Conservation (phyloP, 1,139 yeast genomes). For the Citeromyces hawaiiensis region DNA sequence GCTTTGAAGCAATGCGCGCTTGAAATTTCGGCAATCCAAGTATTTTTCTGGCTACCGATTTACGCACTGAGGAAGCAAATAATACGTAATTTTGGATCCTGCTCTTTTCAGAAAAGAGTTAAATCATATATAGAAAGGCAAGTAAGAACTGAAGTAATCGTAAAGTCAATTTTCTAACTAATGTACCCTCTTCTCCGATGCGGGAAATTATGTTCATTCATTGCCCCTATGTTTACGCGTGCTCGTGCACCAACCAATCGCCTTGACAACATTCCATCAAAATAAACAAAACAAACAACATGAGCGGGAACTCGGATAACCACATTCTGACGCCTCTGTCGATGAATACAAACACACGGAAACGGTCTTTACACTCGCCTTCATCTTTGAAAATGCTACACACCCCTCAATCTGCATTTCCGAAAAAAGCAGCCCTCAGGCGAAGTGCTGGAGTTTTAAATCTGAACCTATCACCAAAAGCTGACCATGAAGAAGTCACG, state of each 20-base stretch:
- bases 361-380: constrained; percentile 14
- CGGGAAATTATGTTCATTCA: too few relatives aligned
- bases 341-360: constrained; percentile 9
- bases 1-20: too few relatives aligned
- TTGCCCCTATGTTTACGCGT: neutral
- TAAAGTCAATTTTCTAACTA: too few relatives aligned
- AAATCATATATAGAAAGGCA: too few relatives aligned
- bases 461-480: constrained; percentile 20
- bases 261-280: neutral
- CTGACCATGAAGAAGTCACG: constrained; percentile 11
- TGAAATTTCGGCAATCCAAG: too few relatives aligned
- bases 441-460: constrained; percentile 25
- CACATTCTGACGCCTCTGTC: neutral
- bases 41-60: too few relatives aligned
- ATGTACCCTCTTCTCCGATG: too few relatives aligned
- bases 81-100: too few relatives aligned
- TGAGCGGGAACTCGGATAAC: neutral
- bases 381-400: constrained; percentile 4
- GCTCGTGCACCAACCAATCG: neutral
- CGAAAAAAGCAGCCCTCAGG: constrained; percentile 16
- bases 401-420: constrained; percentile 5
- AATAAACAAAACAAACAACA: neutral
- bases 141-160: too few relatives aligned
- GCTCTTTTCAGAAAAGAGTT: too few relatives aligned
- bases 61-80: too few relatives aligned